These are phyloP conservation scores for Microcera coccophila DNA, from an alignment of 2,329 filamentous ascomycete species.

Conservation along the genomic window DNA sequence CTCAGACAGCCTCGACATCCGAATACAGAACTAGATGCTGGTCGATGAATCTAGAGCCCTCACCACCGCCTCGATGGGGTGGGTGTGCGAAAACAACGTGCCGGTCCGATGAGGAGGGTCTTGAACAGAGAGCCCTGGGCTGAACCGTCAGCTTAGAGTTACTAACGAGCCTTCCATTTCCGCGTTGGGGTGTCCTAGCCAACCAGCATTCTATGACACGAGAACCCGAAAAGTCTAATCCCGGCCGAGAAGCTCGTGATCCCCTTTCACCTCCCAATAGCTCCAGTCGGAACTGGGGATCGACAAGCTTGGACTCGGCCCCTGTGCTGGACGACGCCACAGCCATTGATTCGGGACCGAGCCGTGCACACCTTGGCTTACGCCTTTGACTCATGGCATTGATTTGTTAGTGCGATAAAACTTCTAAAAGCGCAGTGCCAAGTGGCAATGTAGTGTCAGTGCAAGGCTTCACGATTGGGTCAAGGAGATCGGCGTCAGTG, in stretches of 20 bases:
- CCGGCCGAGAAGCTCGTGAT: conserved; percentile 10
- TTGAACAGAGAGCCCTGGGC: background rate
- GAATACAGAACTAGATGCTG: background rate
- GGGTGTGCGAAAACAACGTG: background rate
- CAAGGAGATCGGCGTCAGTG: too few species aligned
- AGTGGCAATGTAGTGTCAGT: too few species aligned
- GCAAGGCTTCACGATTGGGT: too few species aligned
- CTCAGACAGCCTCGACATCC: background rate
- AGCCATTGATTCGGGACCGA: background rate
- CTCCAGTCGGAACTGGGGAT: conserved; percentile 5
- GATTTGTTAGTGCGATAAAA: too few species aligned
- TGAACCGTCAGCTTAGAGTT: background rate
- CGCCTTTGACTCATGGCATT: background rate
- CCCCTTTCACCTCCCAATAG: conserved; percentile 4
- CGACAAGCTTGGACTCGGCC: background rate
- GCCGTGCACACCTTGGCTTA: background rate
- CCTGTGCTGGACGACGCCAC: background rate
- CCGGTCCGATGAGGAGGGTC: background rate
- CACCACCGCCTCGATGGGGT: background rate
- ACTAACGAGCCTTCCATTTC: background rate
- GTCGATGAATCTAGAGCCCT: background rate
- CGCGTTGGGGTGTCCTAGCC: conserved; percentile 12
- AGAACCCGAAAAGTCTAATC: conserved; percentile 6
- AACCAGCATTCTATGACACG: conserved; percentile 18
- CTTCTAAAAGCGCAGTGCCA: too few species aligned